Conservation (phyloP, 352 stramenopile genomes). For the Pythium biforme region DNA sequence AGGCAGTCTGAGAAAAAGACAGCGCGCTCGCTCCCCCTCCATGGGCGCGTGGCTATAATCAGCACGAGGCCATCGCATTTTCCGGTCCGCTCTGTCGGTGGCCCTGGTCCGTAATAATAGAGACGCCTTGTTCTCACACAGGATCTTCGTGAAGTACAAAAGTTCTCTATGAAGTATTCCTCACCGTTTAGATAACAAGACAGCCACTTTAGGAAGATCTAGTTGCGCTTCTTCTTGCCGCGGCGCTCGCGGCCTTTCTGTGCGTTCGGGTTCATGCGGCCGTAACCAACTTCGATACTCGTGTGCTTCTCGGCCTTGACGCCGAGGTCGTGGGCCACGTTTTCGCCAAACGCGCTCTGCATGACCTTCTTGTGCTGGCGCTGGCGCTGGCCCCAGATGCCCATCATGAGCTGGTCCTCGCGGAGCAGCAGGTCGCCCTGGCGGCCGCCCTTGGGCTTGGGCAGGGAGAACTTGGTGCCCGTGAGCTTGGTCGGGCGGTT, state of each 20-base stretch:
- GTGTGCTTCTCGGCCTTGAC: conserved; percentile 91
- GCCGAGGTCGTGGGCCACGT: conserved; percentile 92
- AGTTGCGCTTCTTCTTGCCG: conserved; percentile 96
- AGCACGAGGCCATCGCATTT: too few species aligned
- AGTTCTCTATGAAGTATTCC: conserved; percentile 3
- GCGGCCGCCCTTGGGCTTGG: conserved; percentile 91
- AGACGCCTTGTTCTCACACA: not conserved
- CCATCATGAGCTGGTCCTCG: conserved; percentile 96
- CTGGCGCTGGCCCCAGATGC: conserved; percentile 94
- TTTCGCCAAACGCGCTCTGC: conserved; percentile 94
- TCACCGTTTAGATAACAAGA: conserved; percentile 3
- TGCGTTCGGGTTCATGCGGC: conserved; percentile 95
- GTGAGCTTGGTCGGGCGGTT: conserved; percentile 89
- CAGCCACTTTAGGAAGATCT: conserved; percentile 18
- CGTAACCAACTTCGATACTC: conserved; percentile 92
- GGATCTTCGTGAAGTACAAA: not conserved
- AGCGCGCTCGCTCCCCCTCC: too few species aligned
- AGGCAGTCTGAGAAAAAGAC: too few species aligned
- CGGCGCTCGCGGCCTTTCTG: conserved; percentile 95
- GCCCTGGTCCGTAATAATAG: not conserved
- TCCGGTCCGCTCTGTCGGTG: too few species aligned
- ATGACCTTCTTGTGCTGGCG: conserved; percentile 91
- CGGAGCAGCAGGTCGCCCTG: conserved; percentile 96
- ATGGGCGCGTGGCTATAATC: conserved; percentile 2
- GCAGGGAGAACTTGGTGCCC: conserved; percentile 97